Base-by-base conservation (phyloP, 805 yeast species). In the Starmerella bombicola region DNA sequence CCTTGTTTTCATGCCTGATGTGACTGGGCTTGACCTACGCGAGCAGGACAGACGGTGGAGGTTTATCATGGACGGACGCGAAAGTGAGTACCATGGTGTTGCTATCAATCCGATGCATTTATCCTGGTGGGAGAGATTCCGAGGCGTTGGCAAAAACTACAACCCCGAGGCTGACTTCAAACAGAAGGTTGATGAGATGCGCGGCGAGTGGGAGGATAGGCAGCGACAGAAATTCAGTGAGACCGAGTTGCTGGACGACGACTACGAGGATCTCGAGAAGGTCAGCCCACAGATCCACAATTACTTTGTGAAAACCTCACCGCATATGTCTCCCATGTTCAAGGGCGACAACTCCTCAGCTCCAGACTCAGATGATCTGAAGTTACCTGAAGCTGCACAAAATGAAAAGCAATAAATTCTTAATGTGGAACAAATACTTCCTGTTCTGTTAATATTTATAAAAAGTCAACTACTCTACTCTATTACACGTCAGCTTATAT, bases 31-130 rank as follows among this genome's bases (percentile, higher is more conserved):
- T 6, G 65, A 61, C 37, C 51, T 61, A 30, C 53, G 48, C 30
- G 63, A 60, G 47, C 64, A 58, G 46, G 65, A 61, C 42, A 56
- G 65, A 33, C 52, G 64, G 40, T 61, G 62, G 63, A 47, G 48
- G 33, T 58, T 36, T 48, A 57, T 60, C 33, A 43, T 47, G 24
- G 57, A 52, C 44, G 64, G 64, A 26, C 58, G 62, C n/a, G 53
- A 28, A 12, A 35, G 53, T 39, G 65, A 61, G 45, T 61, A 61
- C 58, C 64, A 61, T 46, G 65, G 65, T 41, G 51, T 61, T 32
- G 65, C 65, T 46, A 52, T 61, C 42, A 51, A 58, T 52, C 59
- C 60, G 9, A 52, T 43, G 42, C 65, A 61, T 43, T 36, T 61
- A 48, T 58, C 63, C 1, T 33, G 45, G 38, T 61, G 62, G 62